Conservation (phyloP, 2,329 filamentous ascomycete genomes). For the Nothophaeocryptopus gaeumannii region DNA sequence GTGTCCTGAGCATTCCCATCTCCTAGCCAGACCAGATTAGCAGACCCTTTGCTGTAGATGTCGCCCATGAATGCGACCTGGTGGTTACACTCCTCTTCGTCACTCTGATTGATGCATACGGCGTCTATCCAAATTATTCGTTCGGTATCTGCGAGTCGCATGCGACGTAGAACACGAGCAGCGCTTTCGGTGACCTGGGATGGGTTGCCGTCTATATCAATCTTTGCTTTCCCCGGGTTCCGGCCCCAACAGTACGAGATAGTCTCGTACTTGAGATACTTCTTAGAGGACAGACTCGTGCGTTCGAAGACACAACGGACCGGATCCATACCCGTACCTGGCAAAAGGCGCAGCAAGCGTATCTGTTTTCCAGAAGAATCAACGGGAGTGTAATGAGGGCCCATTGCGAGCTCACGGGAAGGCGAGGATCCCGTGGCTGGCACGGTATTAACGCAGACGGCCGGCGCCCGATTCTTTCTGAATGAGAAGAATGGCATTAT, state of each 20-base stretch:
- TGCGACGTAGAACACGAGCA: background rate
- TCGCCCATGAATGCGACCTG: slow-evolving; percentile 8
- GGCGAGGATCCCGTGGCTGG: too few relatives aligned
- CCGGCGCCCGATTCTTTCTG: too few relatives aligned
- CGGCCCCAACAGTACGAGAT: slow-evolving; percentile 13
- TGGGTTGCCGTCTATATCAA: background rate
- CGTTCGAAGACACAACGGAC: background rate
- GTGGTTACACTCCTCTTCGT: background rate
- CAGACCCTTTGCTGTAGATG: background rate
- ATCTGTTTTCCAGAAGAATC: background rate
- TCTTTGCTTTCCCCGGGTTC: background rate
- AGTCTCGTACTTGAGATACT: background rate
- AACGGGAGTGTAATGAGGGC: background rate
- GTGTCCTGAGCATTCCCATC: slow-evolving; percentile 2
- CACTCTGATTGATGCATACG: slow-evolving; percentile 11
- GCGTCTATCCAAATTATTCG: slow-evolving; percentile 10
- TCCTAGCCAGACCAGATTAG: slow-evolving; percentile 11
- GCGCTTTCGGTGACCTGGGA: slow-evolving; percentile 1
- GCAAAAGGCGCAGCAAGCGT: background rate
- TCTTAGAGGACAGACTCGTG: background rate
- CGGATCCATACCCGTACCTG: background rate
- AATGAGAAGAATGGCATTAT: too few relatives aligned
- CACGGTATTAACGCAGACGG: too few relatives aligned
- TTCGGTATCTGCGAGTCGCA: background rate
- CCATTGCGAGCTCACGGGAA: too few relatives aligned